phyloP scores from a whole-genome alignment of 805 yeast genomes.

The Pichia nanzhaoensis region DNA sequence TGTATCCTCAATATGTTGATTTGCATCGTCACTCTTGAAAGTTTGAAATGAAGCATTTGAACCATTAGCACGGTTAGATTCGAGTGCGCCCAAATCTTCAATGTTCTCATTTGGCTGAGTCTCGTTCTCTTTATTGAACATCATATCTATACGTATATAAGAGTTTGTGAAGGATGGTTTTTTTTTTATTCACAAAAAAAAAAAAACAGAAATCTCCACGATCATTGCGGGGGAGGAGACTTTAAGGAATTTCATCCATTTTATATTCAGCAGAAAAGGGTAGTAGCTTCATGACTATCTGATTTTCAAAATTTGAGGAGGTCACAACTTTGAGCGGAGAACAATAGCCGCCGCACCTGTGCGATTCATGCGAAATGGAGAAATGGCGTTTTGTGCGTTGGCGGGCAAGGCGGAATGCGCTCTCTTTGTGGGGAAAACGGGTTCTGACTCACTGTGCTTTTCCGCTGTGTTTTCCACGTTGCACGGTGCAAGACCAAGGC shows the following conservation, averaged over 20 bases:
- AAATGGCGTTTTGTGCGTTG: neutral
- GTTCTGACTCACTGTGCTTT: too few species aligned
- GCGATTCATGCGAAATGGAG: conserved; percentile 1
- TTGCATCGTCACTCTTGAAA: conserved; percentile 9
- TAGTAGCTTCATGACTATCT: too few species aligned
- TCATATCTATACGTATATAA: neutral
- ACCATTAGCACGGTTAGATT: conserved; percentile 1
- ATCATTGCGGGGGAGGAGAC: too few species aligned
- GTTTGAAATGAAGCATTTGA: conserved; percentile 10
- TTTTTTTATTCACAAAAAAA: too few species aligned
- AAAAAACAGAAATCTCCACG: too few species aligned
- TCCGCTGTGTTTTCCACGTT: too few species aligned
- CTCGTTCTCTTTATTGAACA: neutral
- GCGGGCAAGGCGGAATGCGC: neutral
- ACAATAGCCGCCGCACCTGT: neutral
- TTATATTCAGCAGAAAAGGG: too few species aligned
- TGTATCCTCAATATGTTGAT: neutral
- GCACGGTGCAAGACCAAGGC: too few species aligned
- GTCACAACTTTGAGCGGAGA: neutral
- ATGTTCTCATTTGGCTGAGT: neutral
- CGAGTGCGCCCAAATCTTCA: neutral
- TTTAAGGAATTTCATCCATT: too few species aligned
- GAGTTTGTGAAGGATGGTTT: neutral
- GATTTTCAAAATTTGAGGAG: too few species aligned
- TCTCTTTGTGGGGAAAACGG: too few species aligned